These are phyloP conservation scores for Tilletia indica DNA, from an alignment of 1,284 basidiomycete genomes.

Conservation along the genomic window DNA sequence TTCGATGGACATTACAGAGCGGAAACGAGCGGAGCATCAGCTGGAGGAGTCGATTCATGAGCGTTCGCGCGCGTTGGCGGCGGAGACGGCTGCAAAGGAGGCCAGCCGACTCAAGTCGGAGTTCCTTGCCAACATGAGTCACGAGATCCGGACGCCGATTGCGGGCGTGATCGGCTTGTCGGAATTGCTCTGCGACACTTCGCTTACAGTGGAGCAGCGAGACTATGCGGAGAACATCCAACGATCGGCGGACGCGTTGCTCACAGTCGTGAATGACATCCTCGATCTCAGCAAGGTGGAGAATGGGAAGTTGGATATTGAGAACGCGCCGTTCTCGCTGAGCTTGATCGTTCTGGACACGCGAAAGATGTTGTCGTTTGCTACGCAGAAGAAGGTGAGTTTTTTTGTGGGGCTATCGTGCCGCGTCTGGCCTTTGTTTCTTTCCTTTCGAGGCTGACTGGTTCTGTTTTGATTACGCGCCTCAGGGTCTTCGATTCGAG, in stretches of 20 bases:
- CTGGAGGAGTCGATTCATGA: constrained; percentile 53
- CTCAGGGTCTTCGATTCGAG: constrained; percentile 42
- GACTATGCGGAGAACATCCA: constrained; percentile 59
- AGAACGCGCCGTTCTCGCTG: constrained; percentile 57
- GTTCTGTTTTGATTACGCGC: background rate
- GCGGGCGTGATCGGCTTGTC: constrained; percentile 57
- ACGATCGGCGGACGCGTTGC: constrained; percentile 58
- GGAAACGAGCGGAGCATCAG: constrained; percentile 48
- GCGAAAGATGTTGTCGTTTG: constrained; percentile 53
- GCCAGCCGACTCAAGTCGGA: constrained; percentile 60
- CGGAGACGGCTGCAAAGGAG: constrained; percentile 59
- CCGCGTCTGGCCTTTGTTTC: too few species aligned
- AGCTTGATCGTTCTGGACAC: constrained; percentile 54
- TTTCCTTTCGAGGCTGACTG: background rate
- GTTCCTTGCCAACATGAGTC: constrained; percentile 57
- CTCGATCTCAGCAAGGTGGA: constrained; percentile 59
- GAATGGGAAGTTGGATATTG: constrained; percentile 57
- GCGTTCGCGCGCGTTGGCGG: constrained; percentile 50
- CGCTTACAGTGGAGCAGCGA: constrained; percentile 52
- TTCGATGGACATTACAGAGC: constrained; percentile 56
- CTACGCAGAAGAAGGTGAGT: constrained; percentile 51
- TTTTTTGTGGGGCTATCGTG: too few species aligned
- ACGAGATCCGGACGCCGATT: constrained; percentile 59
- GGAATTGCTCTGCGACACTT: constrained; percentile 30
- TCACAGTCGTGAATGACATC: constrained; percentile 59